Base-by-base conservation (phyloP, 192 early-diverging fungal species). In the Backusella circina region DNA sequence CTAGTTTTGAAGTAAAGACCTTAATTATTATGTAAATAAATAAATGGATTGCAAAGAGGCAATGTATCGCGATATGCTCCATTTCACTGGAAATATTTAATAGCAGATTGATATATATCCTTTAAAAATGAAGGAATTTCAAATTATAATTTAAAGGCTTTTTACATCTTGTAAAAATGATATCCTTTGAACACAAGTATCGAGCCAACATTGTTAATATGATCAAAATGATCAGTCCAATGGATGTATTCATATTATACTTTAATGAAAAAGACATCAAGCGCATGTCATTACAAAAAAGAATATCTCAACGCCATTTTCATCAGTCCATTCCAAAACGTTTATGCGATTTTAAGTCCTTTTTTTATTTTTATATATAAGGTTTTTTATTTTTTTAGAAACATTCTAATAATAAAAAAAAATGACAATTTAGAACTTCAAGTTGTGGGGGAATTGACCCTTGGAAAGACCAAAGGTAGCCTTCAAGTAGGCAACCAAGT, bases 401-500 rank as follows among this genome's bases (percentile, higher is more conserved):
- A 61, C 8, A 61, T 61, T 61, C 54, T 61, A 61, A 28, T 5
- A 28, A 26, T 8, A 28, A 8, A 61, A 2, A 13, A 0, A 28
- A 2, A 61, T 1, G 21, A 28, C 23, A 44, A 44, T 35, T 95
- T 97, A 99, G 90, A 98, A 98, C 91, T 95, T 93, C 85, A 99
- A 84, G 73, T 85, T 79, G 90, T 99, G 98, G 77, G 97, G 96
- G 81, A 91, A 92, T 90, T 99, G 95, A 79, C 96, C 96, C 91
- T 97, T 97, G 88, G 92, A 85, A 66, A 99, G 91, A 47, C 94
- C 87, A 86, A 99, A 99, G 75, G 89, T 87, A 75, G 95, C 84
- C 78, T 83, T 84, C 70, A 99, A 88, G 95, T 99, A 99, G 44
- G 91, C 85, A 78, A 88, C 87, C 74, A 99, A 89, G 84, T 88